phyloP scores from a whole-genome alignment of 2,329 filamentous ascomycete genomes.

The Pseudogymnoascus sp. region DNA sequence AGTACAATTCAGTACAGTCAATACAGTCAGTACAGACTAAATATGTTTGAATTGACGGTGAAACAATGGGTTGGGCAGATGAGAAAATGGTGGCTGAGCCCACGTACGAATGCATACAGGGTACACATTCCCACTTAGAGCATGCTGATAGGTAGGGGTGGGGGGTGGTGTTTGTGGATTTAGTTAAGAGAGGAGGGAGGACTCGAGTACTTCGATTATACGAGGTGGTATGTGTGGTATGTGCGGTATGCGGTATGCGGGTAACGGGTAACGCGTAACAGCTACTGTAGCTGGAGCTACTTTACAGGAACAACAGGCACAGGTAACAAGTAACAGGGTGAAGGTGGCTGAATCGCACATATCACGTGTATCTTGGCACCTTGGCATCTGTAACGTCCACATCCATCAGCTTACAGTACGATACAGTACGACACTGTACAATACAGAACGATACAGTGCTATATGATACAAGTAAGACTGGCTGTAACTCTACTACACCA shows the following conservation, averaged over 20 bases:
- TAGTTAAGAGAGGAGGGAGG: not conserved
- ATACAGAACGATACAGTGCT: not conserved
- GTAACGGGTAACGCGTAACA: slow-evolving; percentile 1
- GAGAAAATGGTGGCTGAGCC: slow-evolving; percentile 1
- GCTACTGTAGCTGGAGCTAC: not conserved
- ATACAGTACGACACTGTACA: not conserved
- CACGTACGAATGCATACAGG: slow-evolving; percentile 1
- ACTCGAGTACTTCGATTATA: not conserved
- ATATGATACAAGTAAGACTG: not conserved
- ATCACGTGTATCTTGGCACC: too few species aligned
- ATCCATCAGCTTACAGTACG: not conserved
- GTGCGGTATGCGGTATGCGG: not conserved
- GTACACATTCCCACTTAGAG: not conserved
- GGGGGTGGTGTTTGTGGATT: not conserved
- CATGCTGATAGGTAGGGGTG: not conserved
- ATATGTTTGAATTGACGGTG: not conserved
- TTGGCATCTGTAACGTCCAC: not conserved
- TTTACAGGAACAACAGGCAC: not conserved
- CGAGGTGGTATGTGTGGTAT: too few species aligned
- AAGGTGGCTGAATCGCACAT: too few species aligned
- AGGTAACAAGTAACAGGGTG: not conserved
- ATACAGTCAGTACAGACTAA: not conserved
- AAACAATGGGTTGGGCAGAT: not conserved
- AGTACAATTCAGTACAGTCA: not conserved
- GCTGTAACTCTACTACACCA: not conserved